Evolutionary conservation across 192 early-diverging fungal genomes (phyloP), one percentile per base, ranked within the genome.

Genomic region (Nowakowskiella sp.): DNA sequence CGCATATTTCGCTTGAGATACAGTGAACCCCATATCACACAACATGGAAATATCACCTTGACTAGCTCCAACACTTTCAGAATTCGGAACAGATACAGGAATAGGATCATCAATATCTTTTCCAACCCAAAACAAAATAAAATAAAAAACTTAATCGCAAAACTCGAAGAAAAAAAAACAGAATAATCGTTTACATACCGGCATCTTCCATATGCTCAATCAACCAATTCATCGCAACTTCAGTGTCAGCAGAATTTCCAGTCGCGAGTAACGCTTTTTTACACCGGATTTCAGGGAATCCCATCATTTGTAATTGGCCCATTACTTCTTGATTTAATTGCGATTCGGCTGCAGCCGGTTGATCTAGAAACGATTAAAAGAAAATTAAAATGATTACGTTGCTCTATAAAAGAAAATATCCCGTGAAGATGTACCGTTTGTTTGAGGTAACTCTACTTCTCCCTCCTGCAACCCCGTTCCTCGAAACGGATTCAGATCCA

Each of bases 131-230:
- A 5, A n/a, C 4, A n/a, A 21, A 55, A n/a, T 8, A 0, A 26
- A 13, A 53, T 49, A n/a, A 58, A 25, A 57, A 22, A 2, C 21
- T 22, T 10, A 16, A 13, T 53, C 21, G 22, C 7, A 54, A 4
- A 6, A 57, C 4, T 6, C 27, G 31, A 10, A 13, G 39, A 47
- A 13, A 47, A 10, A 47, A 47, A 47, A 13, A 28, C 39, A 47
- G n/a, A 47, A 13, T 10, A 27, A 6, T 42, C 23, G 6, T 22
- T 25, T 24, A 36, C 36, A 23, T 74, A 79, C 88, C 84, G 27
- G 92, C 76, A 71, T 97, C 95, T 24, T 99, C 95, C 88, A 95
- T 93, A 55, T 95, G 91, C 63, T 90, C 88, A 72, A 96, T 89
- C 23, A 97, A 53, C 94, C 94, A 97, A 58, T 82, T 83, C 87